phyloP scores from a whole-genome alignment of 495 filamentous ascomycete species.

The Evansstolkia leycettana region DNA sequence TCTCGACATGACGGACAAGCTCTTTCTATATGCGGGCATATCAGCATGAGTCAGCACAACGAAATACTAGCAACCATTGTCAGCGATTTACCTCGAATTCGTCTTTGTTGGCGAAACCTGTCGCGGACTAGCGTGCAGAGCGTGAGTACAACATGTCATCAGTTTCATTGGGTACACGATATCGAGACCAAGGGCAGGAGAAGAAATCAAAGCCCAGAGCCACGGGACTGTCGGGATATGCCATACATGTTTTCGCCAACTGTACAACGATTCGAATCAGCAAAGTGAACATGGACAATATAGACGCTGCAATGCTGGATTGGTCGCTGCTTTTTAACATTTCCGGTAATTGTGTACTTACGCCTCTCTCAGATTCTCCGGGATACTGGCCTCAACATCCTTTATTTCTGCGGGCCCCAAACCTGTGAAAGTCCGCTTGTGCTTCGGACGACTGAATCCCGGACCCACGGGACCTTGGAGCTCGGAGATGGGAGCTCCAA shows the following conservation, averaged over 20 bases:
- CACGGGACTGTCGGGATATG: no score
- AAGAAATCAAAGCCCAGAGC: constrained; percentile 2
- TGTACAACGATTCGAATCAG: constrained; percentile 8
- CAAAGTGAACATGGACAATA: no score
- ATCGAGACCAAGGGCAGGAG: background rate
- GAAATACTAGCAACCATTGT: no score
- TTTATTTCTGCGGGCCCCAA: constrained; percentile 88
- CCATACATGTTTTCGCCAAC: constrained; percentile 71
- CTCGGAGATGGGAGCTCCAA: constrained; percentile 68
- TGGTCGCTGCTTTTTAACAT: background rate
- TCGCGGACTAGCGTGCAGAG: constrained; percentile 33
- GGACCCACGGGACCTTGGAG: constrained; percentile 72
- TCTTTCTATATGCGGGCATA: constrained; percentile 46
- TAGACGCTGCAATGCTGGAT: no score
- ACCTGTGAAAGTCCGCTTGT: constrained; percentile 87
- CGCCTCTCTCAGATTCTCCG: constrained; percentile 76
- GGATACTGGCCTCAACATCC: constrained; percentile 78
- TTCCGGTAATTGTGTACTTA: constrained; percentile 25
- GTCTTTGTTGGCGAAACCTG: constrained; percentile 63
- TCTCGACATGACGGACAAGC: constrained; percentile 88
- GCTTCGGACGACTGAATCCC: constrained; percentile 68
- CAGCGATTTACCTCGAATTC: constrained; percentile 46
- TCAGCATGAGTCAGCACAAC: no score
- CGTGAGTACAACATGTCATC: background rate
- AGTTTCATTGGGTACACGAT: no score